Conservation (phyloP, 192 early-diverging fungal species). For the Coemansia sp. region DNA sequence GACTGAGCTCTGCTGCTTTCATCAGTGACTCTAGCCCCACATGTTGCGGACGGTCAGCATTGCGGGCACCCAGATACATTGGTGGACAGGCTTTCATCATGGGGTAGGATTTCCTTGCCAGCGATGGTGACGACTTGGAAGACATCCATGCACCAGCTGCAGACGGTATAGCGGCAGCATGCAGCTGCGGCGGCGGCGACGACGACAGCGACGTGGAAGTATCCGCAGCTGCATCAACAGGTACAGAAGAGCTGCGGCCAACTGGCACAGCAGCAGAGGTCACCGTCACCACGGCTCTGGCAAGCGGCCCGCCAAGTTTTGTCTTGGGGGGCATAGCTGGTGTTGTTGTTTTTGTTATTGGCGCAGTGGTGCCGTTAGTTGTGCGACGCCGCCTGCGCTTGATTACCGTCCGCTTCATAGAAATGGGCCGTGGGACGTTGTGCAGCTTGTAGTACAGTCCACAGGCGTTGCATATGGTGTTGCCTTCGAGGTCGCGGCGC, state of each 20-base stretch:
- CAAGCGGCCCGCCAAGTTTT: background rate
- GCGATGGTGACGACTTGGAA: background rate
- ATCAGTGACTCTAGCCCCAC: constrained; percentile 44
- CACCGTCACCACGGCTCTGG: constrained; percentile 2
- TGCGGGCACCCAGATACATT: background rate
- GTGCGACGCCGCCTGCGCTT: constrained; percentile 65
- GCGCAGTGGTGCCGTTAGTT: constrained; percentile 11
- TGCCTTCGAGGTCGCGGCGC: constrained; percentile 67
- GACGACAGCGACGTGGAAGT: constrained; percentile 11
- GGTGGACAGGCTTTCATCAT: background rate
- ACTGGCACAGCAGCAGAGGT: constrained; percentile 1
- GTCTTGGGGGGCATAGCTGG: background rate
- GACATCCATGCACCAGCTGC: background rate
- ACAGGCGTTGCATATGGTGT: constrained; percentile 87
- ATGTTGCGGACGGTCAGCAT: background rate
- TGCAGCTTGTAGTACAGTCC: constrained; percentile 88
- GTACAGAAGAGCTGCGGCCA: constrained; percentile 43
- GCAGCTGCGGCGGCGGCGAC: background rate
- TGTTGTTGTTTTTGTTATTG: background rate
- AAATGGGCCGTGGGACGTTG: constrained; percentile 68
- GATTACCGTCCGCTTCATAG: constrained; percentile 67
- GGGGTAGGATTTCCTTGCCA: background rate
- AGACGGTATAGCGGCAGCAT: background rate
- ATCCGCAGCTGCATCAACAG: constrained; percentile 14
- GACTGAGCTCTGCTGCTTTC: constrained; percentile 32